A percentile compares a stretch with the other conserved stretches of the same genome.
These are phyloP conservation scores for Dalbergia cochinchinensis DNA, from an alignment of 306 rosid genomes.

Conservation along the genomic window DNA sequence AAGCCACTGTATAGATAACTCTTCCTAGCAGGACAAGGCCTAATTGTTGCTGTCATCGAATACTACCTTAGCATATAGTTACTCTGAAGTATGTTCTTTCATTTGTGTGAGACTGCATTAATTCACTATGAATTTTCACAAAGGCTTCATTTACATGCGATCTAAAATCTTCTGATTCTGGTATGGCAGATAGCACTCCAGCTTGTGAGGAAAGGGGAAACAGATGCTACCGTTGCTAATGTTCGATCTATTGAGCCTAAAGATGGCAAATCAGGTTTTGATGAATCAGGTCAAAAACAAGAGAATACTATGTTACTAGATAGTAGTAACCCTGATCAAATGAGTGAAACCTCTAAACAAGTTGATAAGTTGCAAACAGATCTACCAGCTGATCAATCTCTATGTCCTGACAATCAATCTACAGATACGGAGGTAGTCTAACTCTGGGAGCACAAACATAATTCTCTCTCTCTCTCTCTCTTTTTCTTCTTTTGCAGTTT, in stretches of 20 bases:
- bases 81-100: not conserved
- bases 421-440: constrained; percentile 61
- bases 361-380: constrained; percentile 44
- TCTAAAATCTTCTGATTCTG: constrained; percentile 47
- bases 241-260: constrained; percentile 49
- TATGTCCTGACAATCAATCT: constrained; percentile 48
- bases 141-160: constrained; percentile 21
- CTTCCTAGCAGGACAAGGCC: not conserved
- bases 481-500: not conserved
- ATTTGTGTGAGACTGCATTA: not conserved
- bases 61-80: constrained; percentile 1
- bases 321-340: constrained; percentile 48
- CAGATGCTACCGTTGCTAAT: constrained; percentile 50
- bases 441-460: constrained; percentile 5
- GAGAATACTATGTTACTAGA: constrained; percentile 46
- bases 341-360: constrained; percentile 50
- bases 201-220: constrained; percentile 78
- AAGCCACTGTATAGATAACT: not conserved
- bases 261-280: constrained; percentile 48
- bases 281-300: constrained; percentile 43
- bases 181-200: constrained; percentile 87
- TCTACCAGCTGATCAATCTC: constrained; percentile 56
- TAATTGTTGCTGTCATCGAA: not conserved
- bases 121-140: constrained; percentile 31
- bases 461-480: constrained; percentile 18